These are phyloP conservation scores for Ophidiomyces ophidiicola DNA, from an alignment of 2,329 filamentous ascomycete genomes.

Conservation along the genomic window DNA sequence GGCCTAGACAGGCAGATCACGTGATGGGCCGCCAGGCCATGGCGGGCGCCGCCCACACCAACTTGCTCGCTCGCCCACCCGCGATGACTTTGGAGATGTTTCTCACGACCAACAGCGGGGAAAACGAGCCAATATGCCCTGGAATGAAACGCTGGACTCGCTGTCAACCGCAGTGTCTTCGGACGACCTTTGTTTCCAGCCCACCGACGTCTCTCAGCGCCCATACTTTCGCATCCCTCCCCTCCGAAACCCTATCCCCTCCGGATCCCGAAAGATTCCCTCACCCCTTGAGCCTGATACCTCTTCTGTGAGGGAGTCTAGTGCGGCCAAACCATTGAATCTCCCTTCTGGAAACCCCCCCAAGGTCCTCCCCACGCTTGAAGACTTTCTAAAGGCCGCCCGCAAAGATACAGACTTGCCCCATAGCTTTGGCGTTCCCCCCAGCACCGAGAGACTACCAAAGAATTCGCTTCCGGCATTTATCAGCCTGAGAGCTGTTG, in stretches of 20 bases:
- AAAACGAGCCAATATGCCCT: conserved; percentile 4
- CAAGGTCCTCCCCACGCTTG: conserved; percentile 26
- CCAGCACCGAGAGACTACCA: conserved; percentile 28
- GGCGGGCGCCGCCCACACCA: too few species aligned
- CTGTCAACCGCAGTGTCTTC: conserved; percentile 19
- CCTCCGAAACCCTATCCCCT: conserved; percentile 35
- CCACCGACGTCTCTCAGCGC: conserved; percentile 33
- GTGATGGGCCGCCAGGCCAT: too few species aligned
- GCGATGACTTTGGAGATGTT: too few species aligned
- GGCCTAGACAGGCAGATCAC: too few species aligned
- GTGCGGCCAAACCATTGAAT: conserved; percentile 21
- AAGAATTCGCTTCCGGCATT: conserved; percentile 35
- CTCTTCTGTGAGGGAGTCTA: conserved; percentile 23
- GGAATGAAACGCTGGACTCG: conserved; percentile 12
- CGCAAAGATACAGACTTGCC: conserved; percentile 28
- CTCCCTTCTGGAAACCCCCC: conserved; percentile 22
- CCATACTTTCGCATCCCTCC: conserved; percentile 37
- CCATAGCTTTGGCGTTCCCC: conserved; percentile 20
- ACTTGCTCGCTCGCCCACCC: too few species aligned
- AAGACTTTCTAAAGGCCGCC: conserved; percentile 27
- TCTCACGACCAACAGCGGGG: too few species aligned
- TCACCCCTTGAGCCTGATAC: conserved; percentile 37
- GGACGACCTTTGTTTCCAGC: conserved; percentile 30
- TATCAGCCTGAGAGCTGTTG: conserved; percentile 37
- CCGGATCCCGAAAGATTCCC: conserved; percentile 31